phyloP scores from a whole-genome alignment of 345 rosid species.

The Boechera divaricarpa region DNA sequence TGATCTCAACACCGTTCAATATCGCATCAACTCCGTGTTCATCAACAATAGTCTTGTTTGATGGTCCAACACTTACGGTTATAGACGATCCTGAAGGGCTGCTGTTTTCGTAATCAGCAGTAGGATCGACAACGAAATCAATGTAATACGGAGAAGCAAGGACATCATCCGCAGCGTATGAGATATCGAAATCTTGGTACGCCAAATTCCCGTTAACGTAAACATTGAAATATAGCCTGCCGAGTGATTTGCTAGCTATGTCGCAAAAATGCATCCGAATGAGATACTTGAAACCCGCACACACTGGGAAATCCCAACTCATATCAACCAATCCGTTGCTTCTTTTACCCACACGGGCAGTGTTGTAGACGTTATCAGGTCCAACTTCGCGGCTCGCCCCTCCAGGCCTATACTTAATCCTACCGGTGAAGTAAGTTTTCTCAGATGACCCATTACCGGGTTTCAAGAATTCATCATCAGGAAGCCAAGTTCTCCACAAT shows the following conservation, averaged over 20 bases:
- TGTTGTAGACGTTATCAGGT: slow-evolving; percentile 83
- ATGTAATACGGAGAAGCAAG: slow-evolving; percentile 79
- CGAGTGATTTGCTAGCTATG: slow-evolving; percentile 73
- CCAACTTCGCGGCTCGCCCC: slow-evolving; percentile 72
- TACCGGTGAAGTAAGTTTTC: slow-evolving; percentile 54
- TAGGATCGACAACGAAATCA: slow-evolving; percentile 69
- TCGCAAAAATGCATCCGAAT: slow-evolving; percentile 94
- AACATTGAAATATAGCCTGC: slow-evolving; percentile 72
- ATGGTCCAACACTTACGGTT: slow-evolving; percentile 74
- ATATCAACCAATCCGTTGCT: slow-evolving; percentile 59
- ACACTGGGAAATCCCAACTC: slow-evolving; percentile 74
- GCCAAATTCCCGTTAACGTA: slow-evolving; percentile 69
- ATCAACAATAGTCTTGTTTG: slow-evolving; percentile 58
- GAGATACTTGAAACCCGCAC: slow-evolving; percentile 51
- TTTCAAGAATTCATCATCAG: slow-evolving; percentile 72
- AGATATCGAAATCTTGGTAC: slow-evolving; percentile 74
- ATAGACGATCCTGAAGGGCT: slow-evolving; percentile 48
- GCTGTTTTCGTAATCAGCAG: neutral
- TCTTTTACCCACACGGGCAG: slow-evolving; percentile 64
- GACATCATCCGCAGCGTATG: slow-evolving; percentile 54
- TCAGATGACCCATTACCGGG: slow-evolving; percentile 52
- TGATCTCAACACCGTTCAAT: slow-evolving; percentile 86
- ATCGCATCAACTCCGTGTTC: slow-evolving; percentile 62
- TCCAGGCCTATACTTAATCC: slow-evolving; percentile 67
- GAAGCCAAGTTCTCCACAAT: slow-evolving; percentile 89